Evolutionary conservation across 2,329 filamentous ascomycete genomes (phyloP).

Genomic region (Cladosporium sp.): DNA sequence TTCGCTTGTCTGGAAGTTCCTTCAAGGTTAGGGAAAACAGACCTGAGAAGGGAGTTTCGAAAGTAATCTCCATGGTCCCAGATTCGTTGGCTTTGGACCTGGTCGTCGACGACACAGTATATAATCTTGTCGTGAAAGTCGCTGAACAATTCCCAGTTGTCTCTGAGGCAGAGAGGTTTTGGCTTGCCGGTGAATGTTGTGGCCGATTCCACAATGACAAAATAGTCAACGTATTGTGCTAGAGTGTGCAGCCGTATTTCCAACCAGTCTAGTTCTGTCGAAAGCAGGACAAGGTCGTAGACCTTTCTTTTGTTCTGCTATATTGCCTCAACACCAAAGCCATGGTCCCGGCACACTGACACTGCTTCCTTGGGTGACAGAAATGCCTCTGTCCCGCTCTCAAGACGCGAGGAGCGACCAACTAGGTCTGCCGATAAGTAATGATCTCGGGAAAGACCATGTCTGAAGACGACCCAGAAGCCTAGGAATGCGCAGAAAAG

Average conservation of each 20-base stretch:
- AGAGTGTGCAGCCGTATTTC: conserved; percentile 54
- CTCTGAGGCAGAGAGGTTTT: conserved; percentile 9
- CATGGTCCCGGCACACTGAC: background rate
- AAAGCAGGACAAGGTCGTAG: conserved; percentile 61
- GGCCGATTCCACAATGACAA: conserved; percentile 10
- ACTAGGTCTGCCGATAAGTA: no score
- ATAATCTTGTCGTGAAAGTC: conserved; percentile 12
- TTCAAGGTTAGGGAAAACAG: conserved; percentile 50
- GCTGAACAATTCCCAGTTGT: conserved; percentile 9
- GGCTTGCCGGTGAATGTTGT: conserved; percentile 11
- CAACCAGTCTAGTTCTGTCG: conserved; percentile 61
- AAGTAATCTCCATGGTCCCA: conserved; percentile 14
- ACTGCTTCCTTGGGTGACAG: background rate
- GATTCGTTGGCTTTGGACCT: conserved; percentile 1
- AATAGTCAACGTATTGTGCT: conserved; percentile 22
- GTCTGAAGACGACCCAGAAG: no score
- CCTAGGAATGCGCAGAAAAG: no score
- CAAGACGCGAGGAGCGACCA: no score
- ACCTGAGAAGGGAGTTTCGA: conserved; percentile 36
- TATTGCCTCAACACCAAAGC: background rate
- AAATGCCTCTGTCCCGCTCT: background rate
- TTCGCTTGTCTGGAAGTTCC: conserved; percentile 39
- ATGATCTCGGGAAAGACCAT: no score
- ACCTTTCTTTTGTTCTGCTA: conserved; percentile 40
- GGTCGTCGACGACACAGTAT: conserved; percentile 10